phyloP scores from a whole-genome alignment of 106 monocot genomes.

The Phalaenopsis aphrodite region DNA sequence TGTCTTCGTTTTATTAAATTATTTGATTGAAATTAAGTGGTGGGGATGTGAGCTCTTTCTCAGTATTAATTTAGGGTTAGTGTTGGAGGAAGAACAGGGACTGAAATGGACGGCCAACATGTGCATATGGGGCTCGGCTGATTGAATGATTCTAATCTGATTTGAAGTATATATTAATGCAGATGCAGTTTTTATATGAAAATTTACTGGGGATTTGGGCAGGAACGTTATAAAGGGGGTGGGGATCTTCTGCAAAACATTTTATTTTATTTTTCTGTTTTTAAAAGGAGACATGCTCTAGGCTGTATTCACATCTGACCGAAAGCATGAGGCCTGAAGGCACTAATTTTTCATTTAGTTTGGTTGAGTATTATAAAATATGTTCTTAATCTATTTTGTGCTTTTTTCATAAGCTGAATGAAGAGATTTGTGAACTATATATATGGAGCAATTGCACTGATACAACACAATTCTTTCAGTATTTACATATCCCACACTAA shows the following conservation, averaged over 20 bases:
- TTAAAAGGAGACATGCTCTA: background rate
- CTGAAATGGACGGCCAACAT: background rate
- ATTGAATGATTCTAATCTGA: background rate
- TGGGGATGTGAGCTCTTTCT: slow-evolving; percentile 1
- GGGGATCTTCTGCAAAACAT: background rate
- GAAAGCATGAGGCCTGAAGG: no score
- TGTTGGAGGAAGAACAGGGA: background rate
- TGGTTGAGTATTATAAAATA: no score
- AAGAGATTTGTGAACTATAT: no score
- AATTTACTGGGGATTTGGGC: background rate
- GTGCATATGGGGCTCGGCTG: background rate
- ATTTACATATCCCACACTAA: no score
- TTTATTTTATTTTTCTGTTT: background rate
- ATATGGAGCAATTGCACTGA: no score
- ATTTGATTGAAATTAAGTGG: background rate
- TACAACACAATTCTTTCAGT: no score
- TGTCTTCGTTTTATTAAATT: background rate
- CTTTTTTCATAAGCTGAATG: no score
- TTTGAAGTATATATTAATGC: background rate
- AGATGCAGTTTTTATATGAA: background rate
- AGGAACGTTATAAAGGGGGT: background rate
- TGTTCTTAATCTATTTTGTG: no score
- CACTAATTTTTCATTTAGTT: no score
- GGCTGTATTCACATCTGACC: no score
- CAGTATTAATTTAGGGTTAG: background rate